Evolutionary conservation across 805 yeast genomes (phyloP).

Genomic region (Suhomyces sp.): DNA sequence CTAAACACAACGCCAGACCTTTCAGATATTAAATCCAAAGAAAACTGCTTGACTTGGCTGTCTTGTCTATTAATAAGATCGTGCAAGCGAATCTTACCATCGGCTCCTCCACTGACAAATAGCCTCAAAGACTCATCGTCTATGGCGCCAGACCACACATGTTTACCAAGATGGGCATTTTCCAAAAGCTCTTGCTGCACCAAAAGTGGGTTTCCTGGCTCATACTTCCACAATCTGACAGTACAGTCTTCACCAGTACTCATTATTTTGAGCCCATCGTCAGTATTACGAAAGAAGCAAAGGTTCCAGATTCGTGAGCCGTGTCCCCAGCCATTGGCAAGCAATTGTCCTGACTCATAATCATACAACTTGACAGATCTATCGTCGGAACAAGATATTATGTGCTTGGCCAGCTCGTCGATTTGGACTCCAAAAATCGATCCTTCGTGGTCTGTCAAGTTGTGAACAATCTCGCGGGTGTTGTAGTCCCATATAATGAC

Average conservation of each 20-base stretch:
- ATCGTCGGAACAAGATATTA: slow-evolving; percentile 91
- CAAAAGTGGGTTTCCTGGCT: slow-evolving; percentile 25
- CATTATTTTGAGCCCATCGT: slow-evolving; percentile 41
- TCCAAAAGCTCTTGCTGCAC: slow-evolving; percentile 48
- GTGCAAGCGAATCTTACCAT: slow-evolving; percentile 72
- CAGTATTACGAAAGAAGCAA: slow-evolving; percentile 14
- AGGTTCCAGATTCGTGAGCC: slow-evolving; percentile 83
- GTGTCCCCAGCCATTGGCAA: slow-evolving; percentile 95
- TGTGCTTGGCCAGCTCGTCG: slow-evolving; percentile 49
- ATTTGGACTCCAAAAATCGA: slow-evolving; percentile 80
- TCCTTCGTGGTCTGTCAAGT: slow-evolving; percentile 79
- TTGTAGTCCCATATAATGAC: slow-evolving; percentile 70
- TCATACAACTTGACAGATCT: slow-evolving; percentile 81
- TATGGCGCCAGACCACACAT: slow-evolving; percentile 77
- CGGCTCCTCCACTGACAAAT: slow-evolving; percentile 90
- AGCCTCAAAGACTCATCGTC: slow-evolving; percentile 38
- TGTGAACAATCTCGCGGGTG: slow-evolving; percentile 43
- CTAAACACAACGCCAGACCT: slow-evolving; percentile 23
- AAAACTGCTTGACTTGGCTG: slow-evolving; percentile 15
- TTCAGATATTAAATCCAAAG: slow-evolving; percentile 31
- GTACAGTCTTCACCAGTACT: slow-evolving; percentile 85
- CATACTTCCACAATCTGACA: slow-evolving; percentile 69
- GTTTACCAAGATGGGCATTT: slow-evolving; percentile 77
- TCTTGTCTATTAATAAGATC: slow-evolving; percentile 36
- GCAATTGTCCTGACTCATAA: slow-evolving; percentile 49